Base-by-base conservation (phyloP, 2,329 filamentous ascomycete species). In the Alternaria sp. region DNA sequence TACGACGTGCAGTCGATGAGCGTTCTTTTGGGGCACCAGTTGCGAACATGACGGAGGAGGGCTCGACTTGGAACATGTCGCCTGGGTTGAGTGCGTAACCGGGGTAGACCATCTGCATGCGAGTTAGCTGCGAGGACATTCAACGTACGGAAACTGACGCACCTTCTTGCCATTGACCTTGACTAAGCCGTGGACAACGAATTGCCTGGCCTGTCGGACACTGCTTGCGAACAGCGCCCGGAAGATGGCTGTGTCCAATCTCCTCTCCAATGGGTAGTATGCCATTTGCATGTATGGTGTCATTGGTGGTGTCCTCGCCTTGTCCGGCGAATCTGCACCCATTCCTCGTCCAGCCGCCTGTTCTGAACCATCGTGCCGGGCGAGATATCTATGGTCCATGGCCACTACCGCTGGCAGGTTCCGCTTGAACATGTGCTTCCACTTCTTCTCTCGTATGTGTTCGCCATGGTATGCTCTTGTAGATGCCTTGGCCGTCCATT, bases 111-210 rank as follows among this genome's bases (percentile, higher is more conserved):
- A 98, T 97, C 94, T 97, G 49, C 18, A 22, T 9, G 20, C 43
- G 30, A 30, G 38, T 64, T 58, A 58, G 58, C 18, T 10, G 22
- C 3, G 54, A 30, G 22, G 6, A 3, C 28, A 3, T 28, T 25
- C 14, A 20, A 8, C 7, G 3, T 6, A 16, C 36, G 27, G 27
- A 20, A 30, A 28, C 36, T 8, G 22, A 36, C 60, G 43, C 80
- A 96, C 94, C 88, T 93, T 94, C 81, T 97, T 93, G 65, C 95
- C 95, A 82, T 99, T 99, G 76, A 99, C 95, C 74, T 89, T 97
- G 64, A 99, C 95, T 61, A 89, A 89, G 28, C 95, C 95, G 80
- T 99, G 95, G 28, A 97, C 87, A 60, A 96, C 92, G 75, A 98
- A 97, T 72, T 98, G 94, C 69, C 94, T 89, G 14, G 96, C 96